These are phyloP conservation scores for Oxyria digyna DNA, from an alignment of 148 eudicot genomes.

Conservation along the genomic window DNA sequence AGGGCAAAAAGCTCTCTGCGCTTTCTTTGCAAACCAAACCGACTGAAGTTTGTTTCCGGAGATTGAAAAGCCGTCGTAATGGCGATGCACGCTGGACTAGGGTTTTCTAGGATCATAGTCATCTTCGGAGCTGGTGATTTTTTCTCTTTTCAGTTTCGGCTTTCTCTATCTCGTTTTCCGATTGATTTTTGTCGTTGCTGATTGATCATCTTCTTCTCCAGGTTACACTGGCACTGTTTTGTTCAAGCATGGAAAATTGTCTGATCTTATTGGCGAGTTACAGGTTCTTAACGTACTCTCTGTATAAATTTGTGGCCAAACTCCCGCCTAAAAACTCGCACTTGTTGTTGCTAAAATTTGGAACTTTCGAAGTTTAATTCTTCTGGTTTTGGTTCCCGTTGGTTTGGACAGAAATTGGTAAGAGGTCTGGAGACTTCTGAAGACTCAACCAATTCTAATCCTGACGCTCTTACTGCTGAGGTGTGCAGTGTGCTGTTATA, in stretches of 20 bases:
- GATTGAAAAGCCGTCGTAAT: slow-evolving; percentile 11
- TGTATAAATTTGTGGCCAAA: not conserved
- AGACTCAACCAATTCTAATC: slow-evolving; percentile 5
- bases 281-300: slow-evolving; percentile 34
- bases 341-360: not conserved
- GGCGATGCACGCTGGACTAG: slow-evolving; percentile 64
- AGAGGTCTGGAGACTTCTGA: not conserved
- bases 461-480: slow-evolving; percentile 77
- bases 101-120: slow-evolving; percentile 43
- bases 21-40: not conserved
- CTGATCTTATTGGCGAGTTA: slow-evolving; percentile 62
- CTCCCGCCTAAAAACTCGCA: not conserved
- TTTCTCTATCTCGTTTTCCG: not conserved
- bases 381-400: not conserved
- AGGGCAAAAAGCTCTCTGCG: not conserved
- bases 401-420: not conserved
- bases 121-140: slow-evolving; percentile 42
- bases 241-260: slow-evolving; percentile 51
- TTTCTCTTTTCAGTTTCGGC: not conserved
- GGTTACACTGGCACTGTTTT: slow-evolving; percentile 73
- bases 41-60: not conserved
- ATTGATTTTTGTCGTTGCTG: not conserved
- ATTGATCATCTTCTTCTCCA: slow-evolving; percentile 12
- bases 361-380: not conserved
- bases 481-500: slow-evolving; percentile 15